These are phyloP conservation scores for Ilyonectria destructans DNA, from an alignment of 2,329 filamentous ascomycete genomes.

Conservation along the genomic window DNA sequence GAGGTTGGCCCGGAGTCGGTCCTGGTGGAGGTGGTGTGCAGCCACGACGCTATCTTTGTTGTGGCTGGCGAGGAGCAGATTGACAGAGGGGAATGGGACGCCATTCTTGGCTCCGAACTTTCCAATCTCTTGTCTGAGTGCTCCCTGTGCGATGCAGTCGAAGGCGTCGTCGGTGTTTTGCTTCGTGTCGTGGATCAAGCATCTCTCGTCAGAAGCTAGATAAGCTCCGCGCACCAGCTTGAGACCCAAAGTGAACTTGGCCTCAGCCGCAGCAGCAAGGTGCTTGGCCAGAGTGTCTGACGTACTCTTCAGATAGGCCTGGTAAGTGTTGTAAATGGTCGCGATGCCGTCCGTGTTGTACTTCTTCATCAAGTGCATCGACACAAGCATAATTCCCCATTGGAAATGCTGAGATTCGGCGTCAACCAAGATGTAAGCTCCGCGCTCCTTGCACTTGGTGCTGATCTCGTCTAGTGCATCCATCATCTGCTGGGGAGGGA, in stretches of 20 bases:
- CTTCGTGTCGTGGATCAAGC: conserved; percentile 69
- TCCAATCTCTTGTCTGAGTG: conserved; percentile 59
- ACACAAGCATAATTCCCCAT: conserved; percentile 54
- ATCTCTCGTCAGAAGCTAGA: conserved; percentile 64
- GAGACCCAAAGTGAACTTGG: conserved; percentile 68
- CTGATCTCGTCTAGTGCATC: conserved; percentile 60
- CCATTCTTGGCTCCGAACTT: conserved; percentile 57
- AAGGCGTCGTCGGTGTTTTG: conserved; percentile 68
- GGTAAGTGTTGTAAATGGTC: conserved; percentile 68
- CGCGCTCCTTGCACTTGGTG: conserved; percentile 55
- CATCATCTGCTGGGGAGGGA: conserved; percentile 59
- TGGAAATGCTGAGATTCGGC: conserved; percentile 65
- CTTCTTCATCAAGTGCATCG: conserved; percentile 55
- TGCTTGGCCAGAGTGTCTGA: conserved; percentile 61
- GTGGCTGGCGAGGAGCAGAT: conserved; percentile 70
- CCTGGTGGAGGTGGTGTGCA: conserved; percentile 61
- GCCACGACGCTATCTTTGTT: conserved; percentile 61
- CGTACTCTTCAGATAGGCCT: conserved; percentile 69
- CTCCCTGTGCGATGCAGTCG: conserved; percentile 64
- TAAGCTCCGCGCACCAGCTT: conserved; percentile 74
- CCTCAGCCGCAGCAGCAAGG: conserved; percentile 60
- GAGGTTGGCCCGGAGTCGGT: conserved; percentile 55
- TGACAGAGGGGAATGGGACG: conserved; percentile 60
- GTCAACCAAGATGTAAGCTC: conserved; percentile 62
- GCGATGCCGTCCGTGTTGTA: conserved; percentile 58